Percentiles rank a stretch among this genome's conserved stretches.
Conservation (phyloP, 345 rosid genomes). For the Ceriops decandra region DNA sequence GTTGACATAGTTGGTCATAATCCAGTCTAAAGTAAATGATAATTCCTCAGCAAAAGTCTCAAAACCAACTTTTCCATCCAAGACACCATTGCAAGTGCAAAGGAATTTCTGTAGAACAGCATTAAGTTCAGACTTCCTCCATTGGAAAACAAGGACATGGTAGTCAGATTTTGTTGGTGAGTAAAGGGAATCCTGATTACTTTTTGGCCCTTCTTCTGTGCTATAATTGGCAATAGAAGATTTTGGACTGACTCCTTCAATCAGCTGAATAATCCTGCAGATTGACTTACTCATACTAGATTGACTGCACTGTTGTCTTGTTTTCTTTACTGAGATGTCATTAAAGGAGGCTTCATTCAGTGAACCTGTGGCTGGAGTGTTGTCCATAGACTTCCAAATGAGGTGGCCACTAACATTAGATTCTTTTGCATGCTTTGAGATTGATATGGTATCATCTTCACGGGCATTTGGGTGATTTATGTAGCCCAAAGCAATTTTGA, state of each 20-base stretch:
- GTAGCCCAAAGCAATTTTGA: conserved; percentile 73
- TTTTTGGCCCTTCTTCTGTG: conserved; percentile 6
- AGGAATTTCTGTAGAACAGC: conserved; percentile 34
- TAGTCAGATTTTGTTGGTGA: conserved; percentile 24
- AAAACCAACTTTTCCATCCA: conserved; percentile 34
- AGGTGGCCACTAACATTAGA: conserved; percentile 30
- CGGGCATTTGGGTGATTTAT: conserved; percentile 22
- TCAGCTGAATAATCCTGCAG: conserved; percentile 41
- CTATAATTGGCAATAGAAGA: conserved; percentile 3
- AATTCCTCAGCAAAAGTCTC: conserved; percentile 40
- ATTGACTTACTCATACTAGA: conserved; percentile 32
- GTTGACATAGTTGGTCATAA: conserved; percentile 31
- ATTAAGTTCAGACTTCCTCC: conserved; percentile 40
- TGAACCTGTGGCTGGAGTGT: conserved; percentile 13
- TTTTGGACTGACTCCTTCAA: conserved; percentile 33
- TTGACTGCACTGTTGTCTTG: conserved; percentile 17
- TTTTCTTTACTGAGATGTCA: conserved; percentile 11
- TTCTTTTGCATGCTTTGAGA: conserved; percentile 22
- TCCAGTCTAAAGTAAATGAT: conserved; percentile 41
- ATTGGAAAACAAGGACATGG: conserved; percentile 39
- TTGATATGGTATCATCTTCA: conserved; percentile 14
- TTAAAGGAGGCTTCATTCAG: conserved; percentile 19
- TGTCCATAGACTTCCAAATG: conserved; percentile 40
- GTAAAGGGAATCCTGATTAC: conserved; percentile 17
- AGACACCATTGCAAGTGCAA: conserved; percentile 29